Percentiles rank a stretch among this genome's conserved stretches.
These are phyloP conservation scores for Pyrenophora tritici-repentis DNA, from an alignment of 2,329 filamentous ascomycete genomes.

Conservation along the genomic window DNA sequence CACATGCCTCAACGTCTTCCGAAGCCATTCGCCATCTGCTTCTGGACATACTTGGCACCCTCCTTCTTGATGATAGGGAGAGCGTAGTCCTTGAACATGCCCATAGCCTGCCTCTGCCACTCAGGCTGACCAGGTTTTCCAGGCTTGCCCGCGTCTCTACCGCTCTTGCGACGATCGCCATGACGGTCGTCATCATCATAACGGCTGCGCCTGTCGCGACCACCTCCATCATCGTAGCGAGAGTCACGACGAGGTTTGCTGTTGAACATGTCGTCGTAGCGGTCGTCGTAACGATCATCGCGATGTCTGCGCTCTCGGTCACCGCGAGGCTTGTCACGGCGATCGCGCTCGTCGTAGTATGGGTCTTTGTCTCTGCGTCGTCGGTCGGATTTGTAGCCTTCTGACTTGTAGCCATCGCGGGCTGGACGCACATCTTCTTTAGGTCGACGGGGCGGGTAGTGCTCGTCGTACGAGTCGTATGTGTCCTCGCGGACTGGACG, in stretches of 20 bases:
- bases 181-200: constrained; percentile 22
- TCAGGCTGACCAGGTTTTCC: constrained; percentile 25
- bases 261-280: constrained; percentile 28
- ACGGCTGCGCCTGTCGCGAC: constrained; percentile 5
- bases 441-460: constrained; percentile 25
- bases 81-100: constrained; percentile 42
- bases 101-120: constrained; percentile 41
- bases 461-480: constrained; percentile 37
- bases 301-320: constrained; percentile 8
- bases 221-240: constrained; percentile 17
- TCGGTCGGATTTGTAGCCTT: constrained; percentile 20
- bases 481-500: constrained; percentile 24
- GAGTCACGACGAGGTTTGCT: constrained; percentile 19
- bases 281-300: constrained; percentile 24
- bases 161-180: constrained; percentile 18
- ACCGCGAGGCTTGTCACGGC: constrained; percentile 20
- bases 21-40: constrained; percentile 33
- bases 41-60: constrained; percentile 37
- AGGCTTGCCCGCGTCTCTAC: constrained; percentile 15
- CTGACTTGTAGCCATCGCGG: constrained; percentile 33
- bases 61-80: constrained; percentile 42
- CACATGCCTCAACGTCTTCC: constrained; percentile 16
- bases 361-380: constrained; percentile 6
- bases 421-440: constrained; percentile 17
- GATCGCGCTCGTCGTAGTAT: constrained; percentile 21